These are phyloP conservation scores for Aureobasidium sp. DNA, from an alignment of 2,329 filamentous ascomycete species.

Conservation along the genomic window DNA sequence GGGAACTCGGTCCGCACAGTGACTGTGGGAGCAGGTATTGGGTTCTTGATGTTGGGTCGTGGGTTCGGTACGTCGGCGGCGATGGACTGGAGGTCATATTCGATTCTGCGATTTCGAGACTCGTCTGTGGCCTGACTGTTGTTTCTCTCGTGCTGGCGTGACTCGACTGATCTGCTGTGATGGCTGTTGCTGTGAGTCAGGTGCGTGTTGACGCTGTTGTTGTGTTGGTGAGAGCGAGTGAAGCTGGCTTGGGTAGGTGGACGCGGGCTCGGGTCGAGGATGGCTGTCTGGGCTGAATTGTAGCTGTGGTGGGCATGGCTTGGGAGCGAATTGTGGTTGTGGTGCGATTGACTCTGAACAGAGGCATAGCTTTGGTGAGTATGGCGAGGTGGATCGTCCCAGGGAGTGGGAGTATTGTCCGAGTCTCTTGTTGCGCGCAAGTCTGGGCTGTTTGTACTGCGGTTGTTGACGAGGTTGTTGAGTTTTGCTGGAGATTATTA, in stretches of 20 bases:
- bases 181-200: background rate
- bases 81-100: constrained; percentile 96
- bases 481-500: constrained; percentile 64
- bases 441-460: constrained; percentile 53
- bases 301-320: background rate
- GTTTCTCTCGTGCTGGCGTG: constrained; percentile 56
- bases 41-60: constrained; percentile 62
- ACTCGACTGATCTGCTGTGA: background rate
- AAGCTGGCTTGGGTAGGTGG: constrained; percentile 4
- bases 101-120: constrained; percentile 69
- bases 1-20: constrained; percentile 95
- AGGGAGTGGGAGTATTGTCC: constrained; percentile 51
- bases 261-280: constrained; percentile 1
- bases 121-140: constrained; percentile 70
- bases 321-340: background rate
- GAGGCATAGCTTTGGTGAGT: background rate
- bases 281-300: constrained; percentile 1
- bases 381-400: constrained; percentile 43
- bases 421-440: constrained; percentile 13
- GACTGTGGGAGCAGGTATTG: constrained; percentile 84
- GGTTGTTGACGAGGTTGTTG: constrained; percentile 82
- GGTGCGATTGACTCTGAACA: background rate
- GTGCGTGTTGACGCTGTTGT: constrained; percentile 5
- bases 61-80: constrained; percentile 74
- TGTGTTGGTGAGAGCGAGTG: background rate